phyloP scores from a whole-genome alignment of 805 yeast species.

The Wickerhamiella azymoides region DNA sequence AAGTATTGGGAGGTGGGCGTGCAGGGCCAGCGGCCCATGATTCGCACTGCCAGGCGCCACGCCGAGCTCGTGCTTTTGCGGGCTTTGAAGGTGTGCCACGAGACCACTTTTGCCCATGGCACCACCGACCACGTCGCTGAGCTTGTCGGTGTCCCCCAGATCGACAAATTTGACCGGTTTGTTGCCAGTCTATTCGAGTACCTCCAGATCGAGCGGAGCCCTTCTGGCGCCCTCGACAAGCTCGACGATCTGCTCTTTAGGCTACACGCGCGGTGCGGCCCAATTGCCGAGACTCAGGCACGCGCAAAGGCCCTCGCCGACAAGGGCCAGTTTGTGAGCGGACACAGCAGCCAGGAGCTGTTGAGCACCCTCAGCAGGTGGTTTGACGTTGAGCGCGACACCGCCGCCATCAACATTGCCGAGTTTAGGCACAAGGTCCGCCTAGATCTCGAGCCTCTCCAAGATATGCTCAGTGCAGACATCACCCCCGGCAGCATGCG shows the following conservation, averaged over 20 bases:
- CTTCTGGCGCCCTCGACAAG: constrained; percentile 8
- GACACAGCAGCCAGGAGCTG: constrained; percentile 16
- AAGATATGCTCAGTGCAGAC: constrained; percentile 13
- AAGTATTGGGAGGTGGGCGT: constrained; percentile 20
- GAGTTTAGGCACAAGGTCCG: constrained; percentile 15
- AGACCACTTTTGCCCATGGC: constrained; percentile 14
- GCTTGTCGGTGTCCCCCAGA: constrained; percentile 19
- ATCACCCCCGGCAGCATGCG: constrained; percentile 17
- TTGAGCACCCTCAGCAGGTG: constrained; percentile 14
- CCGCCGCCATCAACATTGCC: constrained; percentile 12
- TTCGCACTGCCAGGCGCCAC: constrained; percentile 18
- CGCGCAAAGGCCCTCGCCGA: constrained; percentile 10
- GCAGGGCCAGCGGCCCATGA: constrained; percentile 16
- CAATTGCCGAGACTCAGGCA: constrained; percentile 16
- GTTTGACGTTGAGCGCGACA: constrained; percentile 12
- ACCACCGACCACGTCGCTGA: constrained; percentile 13
- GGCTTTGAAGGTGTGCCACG: constrained; percentile 18
- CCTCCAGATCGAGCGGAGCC: constrained; percentile 11
- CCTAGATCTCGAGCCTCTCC: constrained; percentile 11
- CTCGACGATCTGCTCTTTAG: constrained; percentile 20
- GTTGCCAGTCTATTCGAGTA: constrained; percentile 15
- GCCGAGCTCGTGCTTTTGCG: constrained; percentile 16
- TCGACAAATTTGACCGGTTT: constrained; percentile 17
- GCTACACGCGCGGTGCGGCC: constrained; percentile 19
- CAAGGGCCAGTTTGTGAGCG: constrained; percentile 11